Base-by-base conservation (phyloP, 1,284 basidiomycete species). In the Leccinum griseonigrum region DNA sequence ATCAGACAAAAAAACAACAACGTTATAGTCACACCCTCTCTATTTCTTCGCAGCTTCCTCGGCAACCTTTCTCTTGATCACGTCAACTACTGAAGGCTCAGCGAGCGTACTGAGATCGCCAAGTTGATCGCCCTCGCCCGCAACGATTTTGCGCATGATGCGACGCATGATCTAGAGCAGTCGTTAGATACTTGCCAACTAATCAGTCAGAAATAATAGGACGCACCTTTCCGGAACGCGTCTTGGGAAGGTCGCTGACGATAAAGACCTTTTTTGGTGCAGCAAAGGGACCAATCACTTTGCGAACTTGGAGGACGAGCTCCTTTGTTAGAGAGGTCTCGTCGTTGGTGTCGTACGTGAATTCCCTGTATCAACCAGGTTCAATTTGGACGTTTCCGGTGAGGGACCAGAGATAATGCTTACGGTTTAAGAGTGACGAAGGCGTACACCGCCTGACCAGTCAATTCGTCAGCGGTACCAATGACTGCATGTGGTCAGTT, bases 201-300 rank as follows among this genome's bases (percentile, higher is more conserved):
- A 28, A 2, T 28, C 13, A 46, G n/a, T 28, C 7, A 13, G 13
- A 56, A 31, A 18, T 29, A 54, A 10, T 16, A 36, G 7, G 18
- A 65, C 80, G 46, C 56, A 92, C 90, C 88, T 98, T 98, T 51
- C 97, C 97, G n/a, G 90, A 93, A 57, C 96, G 84, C 54, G 97
- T 99, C 87, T 98, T 98, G 55, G 97, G 97, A 62, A 98, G 80
- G 76, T 98, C 96, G 43, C 72, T 69, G 67, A 97, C 91, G 69
- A 98, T 81, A 76, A 86, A 89, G 71, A 98, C 88, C 79, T 90
- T 92, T 86, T 97, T 97, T 53, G 96, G 96, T 11, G 92, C 88
- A 0, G 97, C 95, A 76, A 98, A 98, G 2, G 95, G 95, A 3
- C 95, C 95, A 66, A 98, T 98, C 50, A 92, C 90, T 78, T 97